Base-by-base conservation (phyloP, 805 yeast species). In the Maudiozyma bulderi region DNA sequence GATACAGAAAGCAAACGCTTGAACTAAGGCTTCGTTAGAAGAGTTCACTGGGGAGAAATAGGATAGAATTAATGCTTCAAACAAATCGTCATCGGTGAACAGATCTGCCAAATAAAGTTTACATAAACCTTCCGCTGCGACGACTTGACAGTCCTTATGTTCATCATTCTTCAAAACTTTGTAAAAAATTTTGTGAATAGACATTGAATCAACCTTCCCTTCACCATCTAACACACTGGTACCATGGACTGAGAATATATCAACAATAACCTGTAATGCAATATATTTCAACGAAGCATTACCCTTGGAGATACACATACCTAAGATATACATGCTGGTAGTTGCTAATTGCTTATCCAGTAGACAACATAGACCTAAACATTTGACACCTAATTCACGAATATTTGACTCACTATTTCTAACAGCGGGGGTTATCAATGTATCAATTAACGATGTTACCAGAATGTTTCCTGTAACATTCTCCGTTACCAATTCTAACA, bases 61-160 rank as follows among this genome's bases (percentile, higher is more conserved):
- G 0, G 85, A 75, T 47, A 86, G 65, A 4, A 89, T 67, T 48
- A 90, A 71, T 0, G 85, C 77, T 59, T 84, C 90, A 56, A 85
- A 76, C 38, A 88, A 66, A 49, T 82, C 86, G 50, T 78, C 82
- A 58, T 84, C 89, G 6, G 73, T 75, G 49, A 89, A 73, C 20
- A 86, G 75, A 54, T 85, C 95, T 13, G 91, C 84, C 47, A 93
- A 71, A 56, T 82, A 80, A 46, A 91, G 69, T 67, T 91, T 90
- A 58, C 90, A 86, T 29, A 90, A 69, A 0, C 95, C 95, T 59
- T 87, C 95, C 0, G 91, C 95, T 8, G 91, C 84, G 1, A 80
- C 73, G 0, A 91, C 81, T 62, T 87, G 96, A 15, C 88, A 73
- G 30, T 75, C 76, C 1, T 86, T 86, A 55, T 77, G 69, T 5